phyloP scores from a whole-genome alignment of 1,284 basidiomycete species.

The Ceratobasidium sp. region DNA sequence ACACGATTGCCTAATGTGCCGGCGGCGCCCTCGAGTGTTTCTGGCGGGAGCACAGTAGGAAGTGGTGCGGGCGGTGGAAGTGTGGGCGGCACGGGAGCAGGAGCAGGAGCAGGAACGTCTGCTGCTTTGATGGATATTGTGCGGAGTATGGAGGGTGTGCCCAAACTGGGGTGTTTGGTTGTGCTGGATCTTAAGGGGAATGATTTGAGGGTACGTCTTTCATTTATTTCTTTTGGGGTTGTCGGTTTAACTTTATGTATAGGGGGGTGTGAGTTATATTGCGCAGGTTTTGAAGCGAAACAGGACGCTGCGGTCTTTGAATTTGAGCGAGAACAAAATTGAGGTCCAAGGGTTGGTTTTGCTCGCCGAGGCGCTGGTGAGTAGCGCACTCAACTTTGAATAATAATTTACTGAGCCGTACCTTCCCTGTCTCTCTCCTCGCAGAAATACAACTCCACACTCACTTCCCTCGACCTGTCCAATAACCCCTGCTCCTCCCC shows the following conservation, averaged over 20 bases:
- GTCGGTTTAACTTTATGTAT: conserved; percentile 19
- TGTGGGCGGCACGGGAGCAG: conserved; percentile 37
- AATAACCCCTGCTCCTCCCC: conserved; percentile 94
- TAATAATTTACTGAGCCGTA: conserved; percentile 5
- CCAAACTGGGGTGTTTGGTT: conserved; percentile 83
- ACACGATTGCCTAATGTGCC: conserved; percentile 57
- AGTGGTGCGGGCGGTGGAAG: conserved; percentile 49
- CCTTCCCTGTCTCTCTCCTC: background rate
- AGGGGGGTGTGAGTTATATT: conserved; percentile 88
- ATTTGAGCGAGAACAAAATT: conserved; percentile 93
- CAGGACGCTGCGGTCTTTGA: conserved; percentile 92
- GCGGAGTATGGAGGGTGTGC: conserved; percentile 83
- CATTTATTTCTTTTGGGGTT: conserved; percentile 31
- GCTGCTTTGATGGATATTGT: conserved; percentile 81
- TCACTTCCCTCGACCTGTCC: conserved; percentile 94
- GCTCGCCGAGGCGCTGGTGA: conserved; percentile 88
- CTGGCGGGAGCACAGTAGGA: background rate
- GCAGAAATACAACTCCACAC: conserved; percentile 92
- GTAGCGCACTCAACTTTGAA: conserved; percentile 48
- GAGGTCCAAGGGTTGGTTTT: conserved; percentile 82
- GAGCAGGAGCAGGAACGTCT: conserved; percentile 45
- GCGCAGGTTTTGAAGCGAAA: conserved; percentile 97
- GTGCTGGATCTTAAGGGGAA: conserved; percentile 94
- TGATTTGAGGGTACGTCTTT: conserved; percentile 78
- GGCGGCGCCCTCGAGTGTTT: conserved; percentile 2